phyloP scores from a whole-genome alignment of 345 rosid genomes.

The Moringa oleifera region DNA sequence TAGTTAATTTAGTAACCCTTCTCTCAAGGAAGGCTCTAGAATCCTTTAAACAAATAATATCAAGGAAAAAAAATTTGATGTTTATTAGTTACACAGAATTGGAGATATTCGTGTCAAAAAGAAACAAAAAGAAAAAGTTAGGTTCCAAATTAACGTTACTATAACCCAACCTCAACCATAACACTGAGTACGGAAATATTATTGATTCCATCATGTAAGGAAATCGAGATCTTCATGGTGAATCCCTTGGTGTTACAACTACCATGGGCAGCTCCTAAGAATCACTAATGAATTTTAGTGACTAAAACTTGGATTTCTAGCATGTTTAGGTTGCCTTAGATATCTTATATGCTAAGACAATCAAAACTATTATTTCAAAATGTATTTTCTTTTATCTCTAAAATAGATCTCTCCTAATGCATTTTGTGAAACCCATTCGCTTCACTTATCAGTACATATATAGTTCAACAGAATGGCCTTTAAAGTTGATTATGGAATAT shows the following conservation, averaged over 20 bases:
- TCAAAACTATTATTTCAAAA: too few relatives aligned
- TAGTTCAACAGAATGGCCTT: background rate
- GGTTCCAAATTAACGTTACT: conserved; percentile 27
- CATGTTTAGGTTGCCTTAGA: too few relatives aligned
- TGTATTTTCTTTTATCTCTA: too few relatives aligned
- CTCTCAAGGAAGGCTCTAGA: conserved; percentile 77
- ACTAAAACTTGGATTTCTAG: background rate
- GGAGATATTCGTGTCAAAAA: background rate
- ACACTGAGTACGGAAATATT: conserved; percentile 72
- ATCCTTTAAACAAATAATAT: conserved; percentile 36
- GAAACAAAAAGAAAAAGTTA: background rate
- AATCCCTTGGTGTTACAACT: conserved; percentile 44
- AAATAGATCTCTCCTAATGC: too few relatives aligned
- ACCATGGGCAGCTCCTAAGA: conserved; percentile 71
- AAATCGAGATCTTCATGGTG: conserved; percentile 35
- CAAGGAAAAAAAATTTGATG: background rate
- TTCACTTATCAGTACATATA: background rate
- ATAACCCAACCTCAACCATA: conserved; percentile 84
- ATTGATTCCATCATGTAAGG: conserved; percentile 42
- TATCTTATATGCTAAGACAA: background rate
- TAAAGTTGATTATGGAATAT: background rate
- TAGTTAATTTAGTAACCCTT: conserved; percentile 40
- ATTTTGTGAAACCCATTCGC: background rate
- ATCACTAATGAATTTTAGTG: background rate
- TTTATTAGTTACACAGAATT: background rate